phyloP scores from a whole-genome alignment of 2,329 filamentous ascomycete species.

The Emergomyces orientalis region DNA sequence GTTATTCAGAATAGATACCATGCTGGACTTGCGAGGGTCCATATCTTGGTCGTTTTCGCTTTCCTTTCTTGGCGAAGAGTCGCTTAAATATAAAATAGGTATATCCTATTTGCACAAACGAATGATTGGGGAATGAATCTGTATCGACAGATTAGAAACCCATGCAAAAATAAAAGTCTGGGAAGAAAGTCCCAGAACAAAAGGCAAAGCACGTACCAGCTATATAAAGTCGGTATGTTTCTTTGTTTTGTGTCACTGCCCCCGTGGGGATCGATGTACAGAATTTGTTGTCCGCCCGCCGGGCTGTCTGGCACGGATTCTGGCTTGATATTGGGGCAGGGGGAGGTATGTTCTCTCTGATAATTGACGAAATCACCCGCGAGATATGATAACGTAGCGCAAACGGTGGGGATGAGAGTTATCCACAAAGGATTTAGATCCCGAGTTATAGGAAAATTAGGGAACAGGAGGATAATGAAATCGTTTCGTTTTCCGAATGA shows the following conservation, averaged over 20 bases:
- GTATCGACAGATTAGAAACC: slow-evolving; percentile 1
- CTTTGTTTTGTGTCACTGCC: not conserved
- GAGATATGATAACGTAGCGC: too few species aligned
- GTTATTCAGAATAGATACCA: slow-evolving; percentile 40
- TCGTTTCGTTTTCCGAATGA: slow-evolving; percentile 1
- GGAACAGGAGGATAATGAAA: not conserved
- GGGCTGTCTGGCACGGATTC: not conserved
- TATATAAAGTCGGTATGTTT: slow-evolving; percentile 3
- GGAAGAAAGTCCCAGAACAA: not conserved
- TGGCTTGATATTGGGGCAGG: not conserved
- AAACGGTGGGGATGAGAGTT: not conserved
- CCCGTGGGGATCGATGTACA: slow-evolving; percentile 1
- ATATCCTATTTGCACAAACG: not conserved
- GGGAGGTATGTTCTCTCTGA: not conserved
- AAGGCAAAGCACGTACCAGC: not conserved
- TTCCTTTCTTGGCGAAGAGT: not conserved
- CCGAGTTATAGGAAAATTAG: not conserved
- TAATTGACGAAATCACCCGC: slow-evolving; percentile 2
- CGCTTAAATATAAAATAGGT: not conserved
- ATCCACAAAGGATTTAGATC: not conserved
- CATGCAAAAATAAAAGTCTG: not conserved
- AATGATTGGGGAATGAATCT: not conserved
- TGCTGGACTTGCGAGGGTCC: slow-evolving; percentile 26
- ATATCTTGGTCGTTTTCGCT: slow-evolving; percentile 16
- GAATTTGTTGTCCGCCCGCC: not conserved